Evolutionary conservation across 1,139 yeast genomes (phyloP).

Genomic region (Zygoascus hellenicus): DNA sequence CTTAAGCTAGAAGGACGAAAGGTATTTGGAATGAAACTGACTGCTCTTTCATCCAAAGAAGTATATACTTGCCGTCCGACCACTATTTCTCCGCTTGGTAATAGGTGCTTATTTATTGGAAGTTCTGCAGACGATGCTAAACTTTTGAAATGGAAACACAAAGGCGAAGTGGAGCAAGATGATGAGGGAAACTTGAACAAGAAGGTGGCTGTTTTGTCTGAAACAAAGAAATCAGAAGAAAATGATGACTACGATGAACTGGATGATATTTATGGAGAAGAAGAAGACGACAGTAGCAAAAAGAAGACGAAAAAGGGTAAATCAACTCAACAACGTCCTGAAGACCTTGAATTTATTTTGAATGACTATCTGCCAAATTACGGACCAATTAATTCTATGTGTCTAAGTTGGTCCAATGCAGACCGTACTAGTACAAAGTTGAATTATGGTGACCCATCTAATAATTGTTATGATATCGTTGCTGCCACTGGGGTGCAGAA

Average conservation of each 20-base stretch:
- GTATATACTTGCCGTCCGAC: constrained; percentile 23
- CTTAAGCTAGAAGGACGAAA: constrained; percentile 47
- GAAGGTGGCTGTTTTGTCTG: constrained; percentile 34
- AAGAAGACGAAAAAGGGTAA: constrained; percentile 6
- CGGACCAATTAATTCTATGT: constrained; percentile 72
- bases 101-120: constrained; percentile 38
- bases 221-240: constrained; percentile 26
- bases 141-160: constrained; percentile 35
- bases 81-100: constrained; percentile 17
- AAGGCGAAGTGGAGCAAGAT: constrained; percentile 20
- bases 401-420: constrained; percentile 51
- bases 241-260: constrained; percentile 24
- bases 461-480: constrained; percentile 50
- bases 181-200: constrained; percentile 10
- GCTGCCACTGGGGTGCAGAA: constrained; percentile 63
- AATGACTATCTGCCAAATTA: constrained; percentile 56
- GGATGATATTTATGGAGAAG: constrained; percentile 37
- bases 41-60: constrained; percentile 16
- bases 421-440: constrained; percentile 34
- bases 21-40: constrained; percentile 34
- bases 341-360: constrained; percentile 20
- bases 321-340: constrained; percentile 13
- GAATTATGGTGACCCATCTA: constrained; percentile 53
- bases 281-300: constrained; percentile 35
- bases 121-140: constrained; percentile 41